Base-by-base conservation (phyloP, 2,329 filamentous ascomycete genomes). In the Ceratocystis colombiana region DNA sequence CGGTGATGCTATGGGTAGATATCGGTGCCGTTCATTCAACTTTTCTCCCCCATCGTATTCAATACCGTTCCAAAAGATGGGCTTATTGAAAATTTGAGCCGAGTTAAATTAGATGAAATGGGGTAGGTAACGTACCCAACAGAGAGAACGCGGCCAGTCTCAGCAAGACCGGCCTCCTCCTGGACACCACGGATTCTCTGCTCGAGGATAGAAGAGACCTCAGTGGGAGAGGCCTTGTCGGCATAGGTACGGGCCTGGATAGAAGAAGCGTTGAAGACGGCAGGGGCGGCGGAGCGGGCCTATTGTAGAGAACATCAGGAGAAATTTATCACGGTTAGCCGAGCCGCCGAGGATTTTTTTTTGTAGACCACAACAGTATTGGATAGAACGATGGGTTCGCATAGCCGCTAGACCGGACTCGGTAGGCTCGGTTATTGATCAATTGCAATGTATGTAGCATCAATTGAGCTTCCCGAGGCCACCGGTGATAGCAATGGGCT, bases 161-260 rank as follows among this genome's bases (percentile, higher is more conserved):
- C 94, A 79, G 94, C 91, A 75, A 99, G 89, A 78, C 85, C 86
- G 77, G 90, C 84, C 84, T 97, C 94, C 83, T 97, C 94, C 81
- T 96, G 89, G 73, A 97, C 90, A 84, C 94, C 94, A 78, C 94
- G 90, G 77, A 99, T 99, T 81, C 92, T 87, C 86, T 97, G 93
- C 84, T 97, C 94, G 77, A 99, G 89, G 80, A 99, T 97, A 74
- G 93, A 96, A 73, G 94, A 97, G 75, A 97, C 93, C 84, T 99
- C 94, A 75, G 93, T 99, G 74, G 94, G 94, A 69, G 91, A 80
- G 75, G 94, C 91, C 86, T 97, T 97, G 73, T 90, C 88, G 77
- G 90, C 93, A 82, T 96, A 97, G 79, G 84, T 85, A 81, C 94
- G 90, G 78, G 86, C 79, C 77, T 89, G 86, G 77, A 88, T 82